Evolutionary conservation across 495 filamentous ascomycete species (phyloP), one percentile per base, ranked within the genome.

Genomic region (Penicillium chermesinum): DNA sequence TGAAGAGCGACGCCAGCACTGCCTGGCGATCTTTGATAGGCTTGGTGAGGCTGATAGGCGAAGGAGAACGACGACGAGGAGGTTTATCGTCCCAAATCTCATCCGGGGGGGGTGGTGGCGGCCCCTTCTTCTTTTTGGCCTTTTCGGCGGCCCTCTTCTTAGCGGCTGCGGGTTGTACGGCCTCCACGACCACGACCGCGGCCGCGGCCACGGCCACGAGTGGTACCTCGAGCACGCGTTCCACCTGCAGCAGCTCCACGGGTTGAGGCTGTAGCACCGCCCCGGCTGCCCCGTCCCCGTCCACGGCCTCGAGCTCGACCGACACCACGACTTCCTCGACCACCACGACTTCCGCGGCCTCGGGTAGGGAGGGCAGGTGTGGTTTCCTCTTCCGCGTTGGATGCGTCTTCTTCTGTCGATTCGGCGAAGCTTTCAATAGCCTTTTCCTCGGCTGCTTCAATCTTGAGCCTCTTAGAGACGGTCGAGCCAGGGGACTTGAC

Each of bases 1-100:
- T 74, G 49, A 76, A 75, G 1, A 67, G 49, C 12, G 59, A 54
- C 25, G 69, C 64, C 25, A 80, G 27, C 46, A 72, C 65, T 3
- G 64, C 68, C 49, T 73, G 71, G 4, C 72, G 69, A 19, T 63
- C 52, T 21, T 67, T 67, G 8, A 75, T 59, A 16, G 57, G 67
- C 39, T 69, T 62, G 2, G 66, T 65, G 8, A 49, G 47, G 7
- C 63, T 59, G 46, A 53, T 64, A 4, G 69, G 72, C 6, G 63
- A 66, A 2, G 66, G 69, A 7, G 70, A 64, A 15, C 62, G 72
- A 15, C 63, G 56, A 20, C 66, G 48, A 30, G n/a, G n/a, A n/a
- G 45, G 52, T 7, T 59, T 60, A 17, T 35, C 46, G n/a, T 63
- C 60, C 60, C 60, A 63, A 17, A 63, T 61, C 36, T 66, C 63